phyloP scores from a whole-genome alignment of 345 rosid genomes.

The Pistacia atlantica region DNA sequence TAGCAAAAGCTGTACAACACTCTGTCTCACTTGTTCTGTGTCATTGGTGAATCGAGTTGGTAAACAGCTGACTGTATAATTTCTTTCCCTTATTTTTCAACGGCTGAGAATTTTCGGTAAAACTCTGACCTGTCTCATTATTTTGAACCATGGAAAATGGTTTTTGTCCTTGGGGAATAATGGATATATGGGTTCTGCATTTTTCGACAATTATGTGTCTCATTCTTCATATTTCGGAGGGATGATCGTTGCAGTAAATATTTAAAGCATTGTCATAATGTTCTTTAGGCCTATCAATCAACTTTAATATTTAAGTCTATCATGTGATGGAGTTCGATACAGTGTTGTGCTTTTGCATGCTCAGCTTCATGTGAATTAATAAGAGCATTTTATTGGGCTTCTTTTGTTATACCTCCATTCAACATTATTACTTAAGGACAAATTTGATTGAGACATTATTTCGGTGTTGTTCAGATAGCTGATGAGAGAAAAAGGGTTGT shows the following conservation, averaged over 20 bases:
- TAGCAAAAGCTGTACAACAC: not conserved
- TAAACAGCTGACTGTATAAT: not conserved
- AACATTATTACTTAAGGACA: not conserved
- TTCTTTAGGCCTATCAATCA: not conserved
- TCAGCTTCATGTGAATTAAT: not conserved
- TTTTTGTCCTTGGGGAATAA: not conserved
- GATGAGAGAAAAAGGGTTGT: constrained; percentile 60
- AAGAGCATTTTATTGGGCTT: not conserved
- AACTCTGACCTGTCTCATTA: not conserved
- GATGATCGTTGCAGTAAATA: not conserved
- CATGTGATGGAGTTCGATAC: not conserved
- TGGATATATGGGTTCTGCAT: not conserved
- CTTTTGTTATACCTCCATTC: not conserved
- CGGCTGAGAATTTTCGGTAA: not conserved
- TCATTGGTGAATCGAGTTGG: not conserved
- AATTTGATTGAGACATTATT: constrained; percentile 10
- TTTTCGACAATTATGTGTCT: not conserved
- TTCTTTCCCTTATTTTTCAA: not conserved
- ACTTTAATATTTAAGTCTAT: not conserved
- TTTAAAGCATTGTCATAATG: not conserved
- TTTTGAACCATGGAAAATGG: not conserved
- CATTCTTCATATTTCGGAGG: not conserved
- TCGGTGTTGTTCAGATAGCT: constrained; percentile 53
- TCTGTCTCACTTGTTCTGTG: not conserved
- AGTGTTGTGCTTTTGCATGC: not conserved